Conservation (phyloP, 768 basidiomycete species). For the Pisolithus marmoratus region DNA sequence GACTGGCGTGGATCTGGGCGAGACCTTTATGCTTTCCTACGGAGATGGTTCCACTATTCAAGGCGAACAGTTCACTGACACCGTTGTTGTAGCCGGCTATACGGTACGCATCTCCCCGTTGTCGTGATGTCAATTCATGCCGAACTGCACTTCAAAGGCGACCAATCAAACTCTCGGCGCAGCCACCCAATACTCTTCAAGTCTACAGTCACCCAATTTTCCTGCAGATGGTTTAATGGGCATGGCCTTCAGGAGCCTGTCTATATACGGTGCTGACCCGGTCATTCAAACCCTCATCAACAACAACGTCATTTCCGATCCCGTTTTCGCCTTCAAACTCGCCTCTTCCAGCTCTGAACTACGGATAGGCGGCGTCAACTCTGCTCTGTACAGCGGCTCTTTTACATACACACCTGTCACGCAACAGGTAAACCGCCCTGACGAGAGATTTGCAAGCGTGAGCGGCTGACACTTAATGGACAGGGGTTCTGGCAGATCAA, state of each 20-base stretch:
- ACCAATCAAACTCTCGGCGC: conserved; percentile 18
- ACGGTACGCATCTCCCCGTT: conserved; percentile 10
- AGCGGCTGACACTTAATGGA: conserved; percentile 1
- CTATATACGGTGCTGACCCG: conserved; percentile 29
- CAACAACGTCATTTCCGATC: conserved; percentile 28
- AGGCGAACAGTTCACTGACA: conserved; percentile 36
- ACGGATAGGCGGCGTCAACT: conserved; percentile 37
- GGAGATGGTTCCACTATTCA: conserved; percentile 38
- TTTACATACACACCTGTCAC: conserved; percentile 34
- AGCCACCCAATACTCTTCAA: conserved; percentile 13
- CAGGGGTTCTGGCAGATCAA: conserved; percentile 22
- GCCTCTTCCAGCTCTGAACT: conserved; percentile 32
- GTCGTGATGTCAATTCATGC: background rate
- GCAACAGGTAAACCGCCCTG: conserved; percentile 16
- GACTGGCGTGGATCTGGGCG: conserved; percentile 19
- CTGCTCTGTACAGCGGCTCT: conserved; percentile 31
- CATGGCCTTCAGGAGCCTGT: conserved; percentile 38
- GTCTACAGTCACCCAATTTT: conserved; percentile 9
- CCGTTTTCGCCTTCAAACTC: conserved; percentile 36
- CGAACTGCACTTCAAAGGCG: conserved; percentile 13
- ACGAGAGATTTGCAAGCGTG: background rate
- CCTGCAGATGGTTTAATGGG: conserved; percentile 33
- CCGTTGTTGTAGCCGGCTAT: conserved; percentile 33
- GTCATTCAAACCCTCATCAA: conserved; percentile 40
- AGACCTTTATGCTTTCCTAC: conserved; percentile 33